These are phyloP conservation scores for Euphorbia pulcherrima DNA, from an alignment of 345 rosid genomes.

Conservation along the genomic window DNA sequence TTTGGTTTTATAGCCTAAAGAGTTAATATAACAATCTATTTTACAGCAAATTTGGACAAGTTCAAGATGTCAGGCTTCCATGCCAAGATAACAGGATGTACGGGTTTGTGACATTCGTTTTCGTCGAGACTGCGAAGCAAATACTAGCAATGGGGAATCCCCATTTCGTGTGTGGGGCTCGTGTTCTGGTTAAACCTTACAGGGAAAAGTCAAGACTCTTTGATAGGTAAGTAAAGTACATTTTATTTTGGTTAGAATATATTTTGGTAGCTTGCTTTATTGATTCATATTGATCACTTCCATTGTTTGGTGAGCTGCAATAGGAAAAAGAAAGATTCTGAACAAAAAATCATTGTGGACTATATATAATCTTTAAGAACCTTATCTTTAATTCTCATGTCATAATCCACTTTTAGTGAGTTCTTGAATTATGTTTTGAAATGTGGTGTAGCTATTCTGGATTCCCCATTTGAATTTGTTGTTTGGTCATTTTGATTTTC, in stretches of 20 bases:
- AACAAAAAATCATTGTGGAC: too few relatives aligned
- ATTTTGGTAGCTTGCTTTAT: too few relatives aligned
- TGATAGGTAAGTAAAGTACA: constrained; percentile 66
- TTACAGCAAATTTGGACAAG: constrained; percentile 52
- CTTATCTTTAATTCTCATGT: neutral
- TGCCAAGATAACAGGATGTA: constrained; percentile 70
- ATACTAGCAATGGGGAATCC: constrained; percentile 64
- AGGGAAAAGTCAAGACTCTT: constrained; percentile 55
- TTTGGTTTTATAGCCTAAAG: constrained; percentile 3
- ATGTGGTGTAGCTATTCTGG: too few relatives aligned
- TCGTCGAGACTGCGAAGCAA: constrained; percentile 50
- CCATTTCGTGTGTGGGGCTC: constrained; percentile 66
- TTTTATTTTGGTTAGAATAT: too few relatives aligned
- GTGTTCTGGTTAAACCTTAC: constrained; percentile 71
- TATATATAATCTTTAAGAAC: too few relatives aligned
- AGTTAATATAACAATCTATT: too few relatives aligned
- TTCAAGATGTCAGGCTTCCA: constrained; percentile 69
- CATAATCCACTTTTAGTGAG: too few relatives aligned
- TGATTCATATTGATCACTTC: too few relatives aligned
- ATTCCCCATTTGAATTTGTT: too few relatives aligned
- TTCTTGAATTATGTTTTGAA: too few relatives aligned
- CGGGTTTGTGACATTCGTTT: constrained; percentile 61
- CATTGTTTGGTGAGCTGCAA: neutral
- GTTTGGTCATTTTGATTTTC: too few relatives aligned
- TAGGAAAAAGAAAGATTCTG: too few relatives aligned